Evolutionary conservation across 2,329 filamentous ascomycete genomes (phyloP).

Genomic region (Septoria petroselini): DNA sequence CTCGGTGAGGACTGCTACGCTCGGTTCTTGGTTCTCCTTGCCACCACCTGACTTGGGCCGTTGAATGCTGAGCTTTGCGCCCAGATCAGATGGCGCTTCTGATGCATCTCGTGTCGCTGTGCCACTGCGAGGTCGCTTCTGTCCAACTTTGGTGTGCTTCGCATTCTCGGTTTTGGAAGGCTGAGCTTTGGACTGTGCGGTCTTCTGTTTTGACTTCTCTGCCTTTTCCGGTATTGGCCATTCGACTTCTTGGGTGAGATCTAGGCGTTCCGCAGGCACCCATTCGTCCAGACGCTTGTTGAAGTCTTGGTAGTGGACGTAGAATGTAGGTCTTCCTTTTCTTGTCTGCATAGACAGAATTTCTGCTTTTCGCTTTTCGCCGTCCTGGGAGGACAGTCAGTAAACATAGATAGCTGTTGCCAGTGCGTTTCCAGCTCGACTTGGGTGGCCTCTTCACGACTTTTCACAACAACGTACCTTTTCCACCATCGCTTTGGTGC

Average conservation of each 20-base stretch:
- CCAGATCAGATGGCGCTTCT: constrained; percentile 47
- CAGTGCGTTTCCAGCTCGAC: background rate
- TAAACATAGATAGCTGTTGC: constrained; percentile 3
- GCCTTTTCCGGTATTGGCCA: constrained; percentile 91
- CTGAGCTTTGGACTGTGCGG: constrained; percentile 39
- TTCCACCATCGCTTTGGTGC: constrained; percentile 65
- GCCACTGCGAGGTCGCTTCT: constrained; percentile 46
- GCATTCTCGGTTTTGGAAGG: constrained; percentile 34
- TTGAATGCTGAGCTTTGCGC: constrained; percentile 49
- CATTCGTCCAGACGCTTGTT: constrained; percentile 90
- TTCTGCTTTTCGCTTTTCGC: constrained; percentile 84
- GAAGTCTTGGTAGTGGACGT: constrained; percentile 98
- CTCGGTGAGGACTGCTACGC: constrained; percentile 46
- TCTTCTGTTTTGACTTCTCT: constrained; percentile 74
- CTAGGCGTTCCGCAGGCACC: constrained; percentile 77
- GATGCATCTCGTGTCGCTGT: constrained; percentile 44
- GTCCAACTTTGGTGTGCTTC: constrained; percentile 45
- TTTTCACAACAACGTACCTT: constrained; percentile 54
- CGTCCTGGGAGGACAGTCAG: constrained; percentile 54
- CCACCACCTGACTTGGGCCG: constrained; percentile 54
- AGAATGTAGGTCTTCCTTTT: constrained; percentile 84
- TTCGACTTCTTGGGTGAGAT: constrained; percentile 86
- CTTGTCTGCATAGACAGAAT: constrained; percentile 91
- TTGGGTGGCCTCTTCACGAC: constrained; percentile 25
- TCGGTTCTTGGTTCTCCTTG: constrained; percentile 57